phyloP scores from a whole-genome alignment of 164 flowering plant genomes.

The Magnolia officinalis region DNA sequence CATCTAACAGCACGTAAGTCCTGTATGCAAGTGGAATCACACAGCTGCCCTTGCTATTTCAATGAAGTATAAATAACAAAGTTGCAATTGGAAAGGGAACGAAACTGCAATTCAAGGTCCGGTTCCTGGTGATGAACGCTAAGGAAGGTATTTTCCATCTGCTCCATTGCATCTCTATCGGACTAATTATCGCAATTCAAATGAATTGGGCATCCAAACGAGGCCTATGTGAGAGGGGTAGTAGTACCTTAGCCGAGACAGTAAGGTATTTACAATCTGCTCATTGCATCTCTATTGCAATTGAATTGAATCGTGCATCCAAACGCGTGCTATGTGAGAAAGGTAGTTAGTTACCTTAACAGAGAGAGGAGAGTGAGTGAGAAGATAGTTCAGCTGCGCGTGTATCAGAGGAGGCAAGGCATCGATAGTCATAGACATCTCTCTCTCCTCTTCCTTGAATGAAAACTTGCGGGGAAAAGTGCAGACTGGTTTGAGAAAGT shows the following conservation, averaged over 20 bases:
- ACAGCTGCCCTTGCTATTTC: too few species aligned
- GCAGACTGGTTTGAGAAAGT: too few species aligned
- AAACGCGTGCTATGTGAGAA: neutral
- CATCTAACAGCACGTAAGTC: too few species aligned
- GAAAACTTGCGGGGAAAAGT: too few species aligned
- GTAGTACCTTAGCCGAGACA: neutral
- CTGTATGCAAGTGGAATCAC: too few species aligned
- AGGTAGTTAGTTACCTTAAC: conserved; percentile 42
- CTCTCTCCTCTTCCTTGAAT: too few species aligned
- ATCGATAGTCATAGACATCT: conserved; percentile 2
- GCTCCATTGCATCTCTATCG: too few species aligned
- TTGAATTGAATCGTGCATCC: neutral
- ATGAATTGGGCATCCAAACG: neutral
- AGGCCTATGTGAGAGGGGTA: neutral
- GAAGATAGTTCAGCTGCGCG: conserved; percentile 76
- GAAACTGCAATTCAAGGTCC: neutral
- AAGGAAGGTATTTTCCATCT: too few species aligned
- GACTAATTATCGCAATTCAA: too few species aligned
- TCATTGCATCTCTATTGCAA: neutral
- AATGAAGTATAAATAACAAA: too few species aligned
- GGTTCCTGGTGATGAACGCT: neutral
- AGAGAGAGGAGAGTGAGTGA: conserved; percentile 51
- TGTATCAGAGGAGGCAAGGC: conserved; percentile 56
- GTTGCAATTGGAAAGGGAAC: neutral
- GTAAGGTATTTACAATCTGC: neutral